These are phyloP conservation scores for Xylaria sp. DNA, from an alignment of 2,329 filamentous ascomycete genomes.

Conservation along the genomic window DNA sequence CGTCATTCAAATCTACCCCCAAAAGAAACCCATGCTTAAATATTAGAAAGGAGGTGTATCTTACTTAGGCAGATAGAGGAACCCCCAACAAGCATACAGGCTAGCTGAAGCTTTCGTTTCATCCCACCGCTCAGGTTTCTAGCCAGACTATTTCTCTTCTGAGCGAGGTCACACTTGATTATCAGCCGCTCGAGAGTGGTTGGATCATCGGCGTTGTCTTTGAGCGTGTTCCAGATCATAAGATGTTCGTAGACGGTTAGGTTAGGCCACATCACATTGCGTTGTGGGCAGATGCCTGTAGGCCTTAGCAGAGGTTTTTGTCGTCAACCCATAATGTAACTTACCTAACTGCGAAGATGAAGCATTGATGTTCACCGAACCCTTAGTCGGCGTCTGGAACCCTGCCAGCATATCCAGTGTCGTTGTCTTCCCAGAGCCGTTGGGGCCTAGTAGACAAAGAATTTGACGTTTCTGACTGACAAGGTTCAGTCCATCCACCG, in stretches of 20 bases:
- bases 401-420: conserved; percentile 70
- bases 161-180: conserved; percentile 63
- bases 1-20: too few species aligned
- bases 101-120: conserved; percentile 75
- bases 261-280: conserved; percentile 76
- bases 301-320: conserved; percentile 44
- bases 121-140: conserved; percentile 74
- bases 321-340: conserved; percentile 43
- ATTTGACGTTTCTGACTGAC: conserved; percentile 63
- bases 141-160: conserved; percentile 63
- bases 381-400: conserved; percentile 61
- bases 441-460: conserved; percentile 68
- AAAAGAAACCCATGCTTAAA: too few species aligned
- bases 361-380: conserved; percentile 61
- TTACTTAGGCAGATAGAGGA: conserved; percentile 66
- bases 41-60: conserved; percentile 37
- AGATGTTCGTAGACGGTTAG: conserved; percentile 74
- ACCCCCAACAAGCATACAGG: conserved; percentile 78
- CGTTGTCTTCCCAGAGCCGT: conserved; percentile 72
- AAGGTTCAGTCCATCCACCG: conserved; percentile 64
- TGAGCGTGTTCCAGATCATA: conserved; percentile 69
- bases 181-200: conserved; percentile 56
- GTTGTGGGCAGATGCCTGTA: conserved; percentile 73
- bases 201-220: conserved; percentile 53
- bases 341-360: conserved; percentile 50